phyloP scores from a whole-genome alignment of 306 rosid genomes.

The Fragaria ananassa region DNA sequence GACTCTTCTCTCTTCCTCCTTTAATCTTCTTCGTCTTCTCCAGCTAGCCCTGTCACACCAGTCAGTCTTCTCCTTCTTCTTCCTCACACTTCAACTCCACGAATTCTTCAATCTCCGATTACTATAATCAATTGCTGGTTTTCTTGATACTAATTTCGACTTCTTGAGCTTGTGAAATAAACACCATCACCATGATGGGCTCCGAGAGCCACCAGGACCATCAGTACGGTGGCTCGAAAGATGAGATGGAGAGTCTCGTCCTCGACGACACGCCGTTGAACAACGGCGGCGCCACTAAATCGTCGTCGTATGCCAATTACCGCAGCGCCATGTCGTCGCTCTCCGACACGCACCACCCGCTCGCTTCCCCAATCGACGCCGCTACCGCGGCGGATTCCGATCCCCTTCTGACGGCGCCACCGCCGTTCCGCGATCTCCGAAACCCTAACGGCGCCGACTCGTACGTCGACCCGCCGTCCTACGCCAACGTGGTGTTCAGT shows the following conservation, averaged over 20 bases:
- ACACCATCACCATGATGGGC: slow-evolving; percentile 64
- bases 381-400: slow-evolving; percentile 30
- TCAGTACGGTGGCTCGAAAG: slow-evolving; percentile 38
- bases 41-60: slow-evolving; percentile 12
- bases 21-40: slow-evolving; percentile 30
- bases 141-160: background rate
- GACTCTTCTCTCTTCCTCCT: background rate
- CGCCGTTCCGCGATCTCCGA: slow-evolving; percentile 29
- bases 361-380: slow-evolving; percentile 26
- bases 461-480: slow-evolving; percentile 63
- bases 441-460: slow-evolving; percentile 41
- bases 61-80: slow-evolving; percentile 5
- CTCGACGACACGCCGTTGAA: slow-evolving; percentile 46
- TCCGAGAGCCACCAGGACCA: slow-evolving; percentile 61
- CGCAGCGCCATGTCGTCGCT: slow-evolving; percentile 74
- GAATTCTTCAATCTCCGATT: background rate
- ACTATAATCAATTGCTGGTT: background rate
- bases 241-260: slow-evolving; percentile 54
- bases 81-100: background rate
- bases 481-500: slow-evolving; percentile 65
- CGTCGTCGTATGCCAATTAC: slow-evolving; percentile 55
- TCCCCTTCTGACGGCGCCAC: slow-evolving; percentile 47
- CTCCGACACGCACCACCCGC: slow-evolving; percentile 52
- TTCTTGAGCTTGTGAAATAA: background rate
- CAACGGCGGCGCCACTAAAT: slow-evolving; percentile 27